Base-by-base conservation (phyloP, 2,329 filamentous ascomycete species). In the Hymenoscyphus albidus region DNA sequence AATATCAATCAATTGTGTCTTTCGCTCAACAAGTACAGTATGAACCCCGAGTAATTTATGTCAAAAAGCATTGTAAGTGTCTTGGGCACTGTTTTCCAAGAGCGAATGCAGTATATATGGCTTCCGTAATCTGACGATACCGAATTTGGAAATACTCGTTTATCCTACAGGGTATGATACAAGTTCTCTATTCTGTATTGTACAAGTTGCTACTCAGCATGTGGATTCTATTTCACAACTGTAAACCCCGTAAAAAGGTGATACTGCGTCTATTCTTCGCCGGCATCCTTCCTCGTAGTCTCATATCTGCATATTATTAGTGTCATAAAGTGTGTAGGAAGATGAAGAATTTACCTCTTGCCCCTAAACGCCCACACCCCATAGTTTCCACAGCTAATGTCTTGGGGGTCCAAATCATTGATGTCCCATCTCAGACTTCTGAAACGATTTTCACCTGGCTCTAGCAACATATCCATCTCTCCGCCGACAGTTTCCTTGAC, bases 361-460 rank as follows among this genome's bases (percentile, higher is more conserved):
- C 95, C 95, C 79, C 95, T 87, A 81, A 99, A 99, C 14, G 90
- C 93, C 92, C 96, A 99, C 1, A 97, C 82, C 12, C 95, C 95
- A 92, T 93, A 99, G 78, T 99, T 99, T 63, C 95, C 94, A 74
- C 92, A 96, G 72, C 89, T 97, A 68, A 98, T 82, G 77, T 98
- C 95, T 75, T 96, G 91, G 6, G 94, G 93, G 76, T 97, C 95
- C 69, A 95, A 80, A 74, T 99, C 96, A 74, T 99, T 97, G 74
- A 99, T 78, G 78, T 99, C 96, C 96, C 96, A 99, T 73, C 94
- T 84, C 76, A 97, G 78, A 79, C 95, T 99, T 73, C 94, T 85
- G 81, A 99, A 99, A 16, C 83, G 84, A 74, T 99, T 99, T 83
- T 98, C 93, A 44, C 93, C 93, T 0, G 96, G 95, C 77, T 97